Percentiles rank a stretch among this genome's conserved stretches.
These are phyloP conservation scores for Aspergillus mulundensis DNA, from an alignment of 495 filamentous ascomycete species.

Conservation along the genomic window DNA sequence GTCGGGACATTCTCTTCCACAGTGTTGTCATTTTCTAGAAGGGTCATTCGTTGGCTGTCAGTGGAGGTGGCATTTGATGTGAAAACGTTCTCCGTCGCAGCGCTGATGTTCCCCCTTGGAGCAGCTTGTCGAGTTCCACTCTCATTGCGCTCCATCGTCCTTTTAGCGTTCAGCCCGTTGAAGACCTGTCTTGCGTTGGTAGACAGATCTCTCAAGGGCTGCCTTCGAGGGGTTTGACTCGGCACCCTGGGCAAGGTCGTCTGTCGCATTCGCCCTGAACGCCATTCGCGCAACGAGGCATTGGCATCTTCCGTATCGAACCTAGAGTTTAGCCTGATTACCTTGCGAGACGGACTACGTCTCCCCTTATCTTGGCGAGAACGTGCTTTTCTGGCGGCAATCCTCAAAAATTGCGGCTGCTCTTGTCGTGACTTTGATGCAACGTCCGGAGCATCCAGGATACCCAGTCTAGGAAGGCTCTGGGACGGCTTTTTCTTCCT, in stretches of 20 bases:
- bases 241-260: slow-evolving; percentile 26
- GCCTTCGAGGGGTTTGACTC: slow-evolving; percentile 19
- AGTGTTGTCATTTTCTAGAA: not conserved
- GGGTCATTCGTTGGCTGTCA: not conserved
- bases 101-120: not conserved
- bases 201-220: slow-evolving; percentile 20
- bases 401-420: slow-evolving; percentile 67
- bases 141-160: slow-evolving; percentile 1
- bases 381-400: slow-evolving; percentile 70
- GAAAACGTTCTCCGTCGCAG: not conserved
- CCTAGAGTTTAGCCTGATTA: slow-evolving; percentile 65
- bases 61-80: not conserved
- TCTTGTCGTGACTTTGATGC: slow-evolving; percentile 22
- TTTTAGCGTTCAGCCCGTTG: slow-evolving; percentile 4
- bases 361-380: slow-evolving; percentile 60
- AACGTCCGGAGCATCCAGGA: slow-evolving; percentile 65
- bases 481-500: slow-evolving; percentile 24
- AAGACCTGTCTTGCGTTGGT: slow-evolving; percentile 14
- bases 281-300: slow-evolving; percentile 68
- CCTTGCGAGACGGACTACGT: slow-evolving; percentile 70
- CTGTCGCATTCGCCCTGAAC: slow-evolving; percentile 60
- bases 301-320: slow-evolving; percentile 74
- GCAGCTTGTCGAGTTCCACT: not conserved
- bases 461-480: slow-evolving; percentile 54
- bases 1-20: slow-evolving; percentile 2